A percentile compares a stretch with the other conserved stretches of the same genome.
Evolutionary conservation across 148 eudicot genomes (phyloP).

Genomic region (Cornus suecica): DNA sequence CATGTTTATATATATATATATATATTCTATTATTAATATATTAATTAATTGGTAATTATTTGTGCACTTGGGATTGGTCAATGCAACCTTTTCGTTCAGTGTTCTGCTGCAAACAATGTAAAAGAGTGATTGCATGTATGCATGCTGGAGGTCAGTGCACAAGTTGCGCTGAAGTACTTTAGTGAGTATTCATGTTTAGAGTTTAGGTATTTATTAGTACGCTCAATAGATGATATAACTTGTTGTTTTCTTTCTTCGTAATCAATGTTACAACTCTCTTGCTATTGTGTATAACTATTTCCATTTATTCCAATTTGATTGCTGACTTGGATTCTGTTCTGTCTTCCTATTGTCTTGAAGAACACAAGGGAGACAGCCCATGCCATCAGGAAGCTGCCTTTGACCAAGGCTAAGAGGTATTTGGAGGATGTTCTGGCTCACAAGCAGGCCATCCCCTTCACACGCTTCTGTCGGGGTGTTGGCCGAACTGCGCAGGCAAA

Average conservation of each 20-base stretch:
- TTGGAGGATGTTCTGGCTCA: conserved; percentile 81
- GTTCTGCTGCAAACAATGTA: too few relatives aligned
- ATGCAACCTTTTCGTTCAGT: not conserved
- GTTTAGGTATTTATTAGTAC: not conserved
- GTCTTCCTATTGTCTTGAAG: conserved; percentile 24
- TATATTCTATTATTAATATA: too few relatives aligned
- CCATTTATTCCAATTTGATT: not conserved
- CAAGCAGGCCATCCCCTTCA: conserved; percentile 95
- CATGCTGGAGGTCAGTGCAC: not conserved
- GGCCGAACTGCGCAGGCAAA: conserved; percentile 93
- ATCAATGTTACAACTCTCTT: too few relatives aligned
- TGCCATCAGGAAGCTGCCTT: conserved; percentile 60
- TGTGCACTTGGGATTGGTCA: not conserved
- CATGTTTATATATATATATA: too few relatives aligned
- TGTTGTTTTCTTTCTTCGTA: too few relatives aligned
- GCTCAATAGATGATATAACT: too few relatives aligned
- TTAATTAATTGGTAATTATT: too few relatives aligned
- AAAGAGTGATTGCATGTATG: not conserved
- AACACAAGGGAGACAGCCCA: conserved; percentile 92
- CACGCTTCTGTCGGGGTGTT: conserved; percentile 88
- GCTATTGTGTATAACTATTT: not conserved
- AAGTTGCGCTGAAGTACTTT: not conserved
- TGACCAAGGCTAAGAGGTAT: conserved; percentile 74
- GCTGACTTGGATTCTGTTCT: not conserved
- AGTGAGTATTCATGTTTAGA: not conserved